Base-by-base conservation (phyloP, 345 rosid genomes). In the Rubroshorea leprosula region DNA sequence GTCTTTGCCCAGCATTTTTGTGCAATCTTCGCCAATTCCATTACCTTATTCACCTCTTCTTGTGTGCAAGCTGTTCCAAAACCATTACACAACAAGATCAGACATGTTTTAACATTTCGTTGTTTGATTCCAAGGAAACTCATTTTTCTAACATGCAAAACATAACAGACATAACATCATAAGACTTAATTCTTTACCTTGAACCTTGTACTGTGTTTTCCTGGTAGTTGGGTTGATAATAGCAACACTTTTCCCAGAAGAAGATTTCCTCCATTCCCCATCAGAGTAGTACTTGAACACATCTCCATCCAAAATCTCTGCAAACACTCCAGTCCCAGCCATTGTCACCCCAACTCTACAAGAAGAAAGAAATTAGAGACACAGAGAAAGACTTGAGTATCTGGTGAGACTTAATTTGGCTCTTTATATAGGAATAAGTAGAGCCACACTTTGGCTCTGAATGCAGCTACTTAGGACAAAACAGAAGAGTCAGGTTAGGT, bases 1-100 rank as follows among this genome's bases (percentile, higher is more conserved):
- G 96, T 93, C 77, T 84, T 93, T 5, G 95, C 99, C 99, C 96
- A 93, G 2, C 78, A 59, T 61, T 93, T 93, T 62, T 93, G 96
- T 18, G 96, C 96, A 7, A 65, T 55, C 75, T 87, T 93, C 2
- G 99, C 90, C 18, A 68, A 31, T 17, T 89, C 99, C 94, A 87
- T 89, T 24, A 79, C 86, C 58, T 77, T 78, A 82, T 93, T 93
- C 54, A 93, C 99, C 74, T 93, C 99, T 71, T 80, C 96, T 78
- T 89, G 99, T 13, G 95, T 80, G 74, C 99, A 89, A 53, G 97
- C 97, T 93, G 74, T 27, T 68, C 50, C 50, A 55, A 23, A 35
- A 21, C n/a, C n/a, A n/a, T n/a, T n/a, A n/a, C n/a, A n/a, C n/a
- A n/a, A n/a, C n/a, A n/a, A n/a, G n/a, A n/a, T n/a, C n/a, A n/a